Conservation (phyloP, 1,284 basidiomycete genomes). For the Ganoderma meredithae region DNA sequence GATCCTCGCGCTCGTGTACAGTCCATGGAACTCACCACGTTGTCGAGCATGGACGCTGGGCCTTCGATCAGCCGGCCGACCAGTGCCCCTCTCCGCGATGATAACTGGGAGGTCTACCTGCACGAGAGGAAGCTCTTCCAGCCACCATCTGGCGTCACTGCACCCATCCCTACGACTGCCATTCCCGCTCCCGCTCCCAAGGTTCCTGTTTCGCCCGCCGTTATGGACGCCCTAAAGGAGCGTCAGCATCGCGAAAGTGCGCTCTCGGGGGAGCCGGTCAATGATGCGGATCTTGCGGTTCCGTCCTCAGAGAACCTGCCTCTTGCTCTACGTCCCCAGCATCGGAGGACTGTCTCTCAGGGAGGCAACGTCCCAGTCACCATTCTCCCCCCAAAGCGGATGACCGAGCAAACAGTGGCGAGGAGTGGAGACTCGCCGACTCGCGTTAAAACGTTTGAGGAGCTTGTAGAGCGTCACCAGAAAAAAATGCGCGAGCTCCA, state of each 20-base stretch:
- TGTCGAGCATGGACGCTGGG: constrained; percentile 53
- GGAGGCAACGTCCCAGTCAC: constrained; percentile 61
- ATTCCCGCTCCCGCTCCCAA: constrained; percentile 49
- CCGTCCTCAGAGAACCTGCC: constrained; percentile 37
- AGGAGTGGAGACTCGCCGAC: constrained; percentile 46
- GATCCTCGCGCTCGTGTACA: constrained; percentile 72
- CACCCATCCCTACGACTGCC: constrained; percentile 72
- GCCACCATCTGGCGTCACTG: constrained; percentile 78
- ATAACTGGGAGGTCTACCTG: constrained; percentile 81
- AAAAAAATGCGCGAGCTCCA: constrained; percentile 81
- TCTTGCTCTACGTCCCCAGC: constrained; percentile 37
- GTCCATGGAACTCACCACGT: constrained; percentile 75
- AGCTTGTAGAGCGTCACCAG: constrained; percentile 81
- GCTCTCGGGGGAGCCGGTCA: constrained; percentile 42
- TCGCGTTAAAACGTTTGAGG: constrained; percentile 78
- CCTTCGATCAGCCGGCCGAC: constrained; percentile 70
- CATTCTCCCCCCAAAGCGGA: constrained; percentile 70
- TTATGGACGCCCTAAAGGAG: constrained; percentile 72
- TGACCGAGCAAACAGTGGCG: constrained; percentile 40
- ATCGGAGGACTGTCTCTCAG: constrained; percentile 46
- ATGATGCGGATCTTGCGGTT: constrained; percentile 10
- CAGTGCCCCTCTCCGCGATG: constrained; percentile 72
- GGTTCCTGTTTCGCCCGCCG: constrained; percentile 68
- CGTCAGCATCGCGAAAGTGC: constrained; percentile 73
- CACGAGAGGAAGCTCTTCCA: constrained; percentile 81